Evolutionary conservation across 169 alveolate species (phyloP), one percentile per base, ranked within the genome.

Genomic region (Plasmodium cynomolgi): DNA sequence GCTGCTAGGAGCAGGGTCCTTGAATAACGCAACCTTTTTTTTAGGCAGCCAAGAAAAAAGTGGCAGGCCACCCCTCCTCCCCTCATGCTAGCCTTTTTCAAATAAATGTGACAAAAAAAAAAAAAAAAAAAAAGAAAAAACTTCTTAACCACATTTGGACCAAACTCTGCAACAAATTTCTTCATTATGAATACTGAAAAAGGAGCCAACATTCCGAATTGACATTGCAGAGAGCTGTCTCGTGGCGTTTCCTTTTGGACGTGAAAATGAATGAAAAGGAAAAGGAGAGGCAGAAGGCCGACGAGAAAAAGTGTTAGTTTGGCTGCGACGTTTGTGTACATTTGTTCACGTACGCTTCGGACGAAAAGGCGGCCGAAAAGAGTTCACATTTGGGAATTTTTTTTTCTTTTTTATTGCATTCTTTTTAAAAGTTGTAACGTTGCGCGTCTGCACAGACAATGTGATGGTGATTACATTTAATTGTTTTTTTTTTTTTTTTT

Each of bases 281-380:
- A 26, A 75, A 75, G 56, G 56, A 82, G 71, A 47, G 72, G 54
- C 44, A 82, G n/a, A 58, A 54, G 39, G 68, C 54, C 41, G 81
- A 82, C 20, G 81, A 82, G 77, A 68, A 68, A 82, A 50, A 44
- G 85, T 29, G 85, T 81, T 47, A 81, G 85, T 75, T 75, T 75
- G 31, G 15, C 29, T 20, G 39, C 29, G 23, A 26, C 31, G 37
- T 68, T 68, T 68, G 62, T 68, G 77, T 13, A 68, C 77, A 68
- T 68, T 1, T 68, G 1, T 68, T 8, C n/a, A 9, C 77, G 37
- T 68, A 33, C 37, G 39, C 37, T 0, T 23, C 37, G 75, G 15
- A 62, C 15, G 34, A n/a, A 20, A 26, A 62, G 72, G 58, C 5
- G 11, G 11, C 11, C 5, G 58, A 44, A 44, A 44, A n/a, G 5